Base-by-base conservation (phyloP, 1,284 basidiomycete genomes). In the Apiotrichum gamsii region DNA sequence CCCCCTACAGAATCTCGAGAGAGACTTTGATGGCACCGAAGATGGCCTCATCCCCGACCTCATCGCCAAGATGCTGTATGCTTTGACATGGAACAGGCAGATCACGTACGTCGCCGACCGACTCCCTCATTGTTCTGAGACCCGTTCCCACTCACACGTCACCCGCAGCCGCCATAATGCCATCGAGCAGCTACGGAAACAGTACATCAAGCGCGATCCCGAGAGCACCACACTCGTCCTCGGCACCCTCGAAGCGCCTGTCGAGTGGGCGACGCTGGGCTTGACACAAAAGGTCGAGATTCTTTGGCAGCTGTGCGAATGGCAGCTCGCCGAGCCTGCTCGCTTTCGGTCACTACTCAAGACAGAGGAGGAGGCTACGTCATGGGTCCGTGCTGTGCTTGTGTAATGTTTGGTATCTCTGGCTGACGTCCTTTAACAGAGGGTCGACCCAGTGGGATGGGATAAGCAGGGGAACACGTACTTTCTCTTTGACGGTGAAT, bases 371-470 rank as follows among this genome's bases (percentile, higher is more conserved):
- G 76, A 77, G 8, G 65, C 74, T 15, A 64, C 70, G 0, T 67
- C 67, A 34, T 77, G 77, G 76, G 75, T 75, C 31, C 35, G 74
- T 24, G 13, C n/a, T 8, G 8, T n/a, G n/a, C n/a, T n/a, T n/a
- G 58, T 5, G 8, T 20, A 24, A 21, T 18, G 32, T n/a, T n/a
- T n/a, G n/a, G n/a, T 30, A 6, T 28, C 30, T 18, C 14, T 2
- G 13, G 14, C n/a, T 18, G 8, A 29, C 25, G n/a, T n/a, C n/a
- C 19, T 19, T 18, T 2, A 5, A 4, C 56, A 75, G 75, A 61
- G 76, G 23, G 72, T 79, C 21, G 75, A 78, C 25, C 77, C 78
- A 4, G 63, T 77, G 24, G 78, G 78, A 5, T 75, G 72, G 72
- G 78, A 80, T 58, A 70, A 70, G 35, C 43, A 64, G 3, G 73